These are phyloP conservation scores for Ambrosia trifida DNA, from an alignment of 129 eudicot genomes.

Conservation along the genomic window DNA sequence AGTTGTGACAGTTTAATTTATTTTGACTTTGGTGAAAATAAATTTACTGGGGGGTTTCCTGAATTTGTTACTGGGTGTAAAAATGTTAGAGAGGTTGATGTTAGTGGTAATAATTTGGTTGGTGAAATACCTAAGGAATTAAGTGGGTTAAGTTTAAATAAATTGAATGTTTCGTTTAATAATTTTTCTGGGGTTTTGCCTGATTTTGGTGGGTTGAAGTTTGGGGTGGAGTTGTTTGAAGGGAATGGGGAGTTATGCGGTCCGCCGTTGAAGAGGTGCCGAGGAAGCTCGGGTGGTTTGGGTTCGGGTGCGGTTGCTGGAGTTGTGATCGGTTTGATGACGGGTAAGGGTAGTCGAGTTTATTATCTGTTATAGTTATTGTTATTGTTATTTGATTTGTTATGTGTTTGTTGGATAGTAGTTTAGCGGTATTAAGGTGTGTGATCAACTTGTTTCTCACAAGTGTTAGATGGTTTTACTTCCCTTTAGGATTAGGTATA, in stretches of 20 bases:
- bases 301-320: slow-evolving; percentile 92
- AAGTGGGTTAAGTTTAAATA: slow-evolving; percentile 48
- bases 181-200: slow-evolving; percentile 88
- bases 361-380: too few relatives aligned
- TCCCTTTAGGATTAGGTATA: too few relatives aligned
- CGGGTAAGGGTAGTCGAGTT: too few relatives aligned
- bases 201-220: slow-evolving; percentile 51
- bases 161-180: slow-evolving; percentile 69
- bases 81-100: slow-evolving; percentile 65
- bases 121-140: slow-evolving; percentile 66
- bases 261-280: slow-evolving; percentile 62
- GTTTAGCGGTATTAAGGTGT: too few relatives aligned
- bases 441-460: too few relatives aligned
- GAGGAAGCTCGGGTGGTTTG: slow-evolving; percentile 44
- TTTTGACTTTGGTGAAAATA: slow-evolving; percentile 84
- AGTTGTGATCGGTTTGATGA: slow-evolving; percentile 76
- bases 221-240: slow-evolving; percentile 67
- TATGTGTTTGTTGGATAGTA: too few relatives aligned
- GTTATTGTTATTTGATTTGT: too few relatives aligned
- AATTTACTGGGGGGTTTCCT: slow-evolving; percentile 65
- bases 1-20: slow-evolving; percentile 50
- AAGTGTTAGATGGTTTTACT: too few relatives aligned
- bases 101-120: slow-evolving; percentile 54
- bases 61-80: slow-evolving; percentile 54
- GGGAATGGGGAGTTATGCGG: slow-evolving; percentile 86